phyloP scores from a whole-genome alignment of 2,329 filamentous ascomycete genomes.

The Chlorencoelia australis region DNA sequence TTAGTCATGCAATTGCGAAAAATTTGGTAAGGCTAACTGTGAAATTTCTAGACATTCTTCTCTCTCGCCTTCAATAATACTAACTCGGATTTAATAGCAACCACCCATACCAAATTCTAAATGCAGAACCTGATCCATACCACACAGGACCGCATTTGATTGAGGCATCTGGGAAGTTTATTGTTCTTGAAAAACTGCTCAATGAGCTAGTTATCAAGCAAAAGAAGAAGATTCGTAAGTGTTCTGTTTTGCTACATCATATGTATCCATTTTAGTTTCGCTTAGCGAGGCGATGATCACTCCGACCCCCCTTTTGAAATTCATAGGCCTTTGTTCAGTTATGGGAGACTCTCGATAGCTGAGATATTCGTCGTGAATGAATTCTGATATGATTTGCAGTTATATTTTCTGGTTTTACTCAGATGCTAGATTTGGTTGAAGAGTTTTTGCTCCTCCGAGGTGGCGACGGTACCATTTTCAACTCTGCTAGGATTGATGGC shows the following conservation, averaged over 20 bases:
- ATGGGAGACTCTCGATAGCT: no score
- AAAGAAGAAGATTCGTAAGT: constrained; percentile 76
- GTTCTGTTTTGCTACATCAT: no score
- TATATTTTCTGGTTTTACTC: constrained; percentile 91
- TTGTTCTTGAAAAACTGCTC: constrained; percentile 73
- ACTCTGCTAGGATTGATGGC: constrained; percentile 76
- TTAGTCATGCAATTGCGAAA: constrained; percentile 92
- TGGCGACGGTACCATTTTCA: constrained; percentile 53
- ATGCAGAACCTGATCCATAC: constrained; percentile 43
- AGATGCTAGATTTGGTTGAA: constrained; percentile 80
- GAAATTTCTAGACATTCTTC: no score
- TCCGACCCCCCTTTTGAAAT: no score
- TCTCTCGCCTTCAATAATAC: no score
- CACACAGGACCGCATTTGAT: constrained; percentile 69
- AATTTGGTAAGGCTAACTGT: no score
- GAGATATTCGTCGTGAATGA: no score
- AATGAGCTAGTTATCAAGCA: constrained; percentile 59
- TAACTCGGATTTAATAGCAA: no score
- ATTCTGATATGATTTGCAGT: constrained; percentile 29
- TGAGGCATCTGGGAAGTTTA: constrained; percentile 80
- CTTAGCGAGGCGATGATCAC: no score
- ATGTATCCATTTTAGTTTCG: constrained; percentile 17
- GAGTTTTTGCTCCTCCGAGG: constrained; percentile 56
- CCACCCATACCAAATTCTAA: constrained; percentile 55
- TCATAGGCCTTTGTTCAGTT: no score